These are phyloP conservation scores for Suhomyces sp. DNA, from an alignment of 805 yeast species.

Conservation along the genomic window DNA sequence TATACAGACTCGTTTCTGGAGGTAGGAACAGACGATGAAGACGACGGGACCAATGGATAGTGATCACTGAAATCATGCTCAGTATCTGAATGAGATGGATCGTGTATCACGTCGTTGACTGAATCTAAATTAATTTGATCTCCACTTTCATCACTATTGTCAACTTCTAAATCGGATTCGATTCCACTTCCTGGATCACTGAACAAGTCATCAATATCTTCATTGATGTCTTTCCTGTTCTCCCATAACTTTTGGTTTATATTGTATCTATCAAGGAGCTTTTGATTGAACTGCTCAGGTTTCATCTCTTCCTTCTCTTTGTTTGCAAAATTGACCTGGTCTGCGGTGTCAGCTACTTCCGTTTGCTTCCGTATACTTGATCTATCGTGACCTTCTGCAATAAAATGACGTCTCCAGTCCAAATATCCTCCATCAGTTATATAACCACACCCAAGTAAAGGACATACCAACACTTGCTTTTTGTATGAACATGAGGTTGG, in stretches of 20 bases:
- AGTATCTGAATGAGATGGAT: no score
- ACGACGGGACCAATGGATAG: no score
- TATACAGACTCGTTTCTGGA: no score
- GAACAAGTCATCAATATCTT: conserved; percentile 4
- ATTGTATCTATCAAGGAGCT: neutral
- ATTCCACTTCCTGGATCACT: conserved; percentile 6
- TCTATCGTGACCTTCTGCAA: conserved; percentile 19
- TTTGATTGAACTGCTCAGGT: neutral
- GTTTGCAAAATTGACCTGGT: no score
- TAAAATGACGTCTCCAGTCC: conserved; percentile 30
- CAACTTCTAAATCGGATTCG: conserved; percentile 2
- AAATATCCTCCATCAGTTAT: conserved; percentile 33
- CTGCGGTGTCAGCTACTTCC: no score
- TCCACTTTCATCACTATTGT: no score
- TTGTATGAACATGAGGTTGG: conserved; percentile 25
- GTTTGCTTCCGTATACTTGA: no score
- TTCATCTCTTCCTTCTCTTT: neutral
- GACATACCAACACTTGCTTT: conserved; percentile 36
- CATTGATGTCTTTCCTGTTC: neutral
- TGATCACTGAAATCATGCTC: no score
- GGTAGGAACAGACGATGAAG: no score
- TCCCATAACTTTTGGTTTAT: neutral
- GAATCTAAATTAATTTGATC: no score
- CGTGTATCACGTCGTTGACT: no score
- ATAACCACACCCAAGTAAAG: conserved; percentile 41